Percentiles rank a stretch among this genome's conserved stretches.
Evolutionary conservation across 2,329 filamentous ascomycete genomes (phyloP).

Genomic region (Epichloe aotearoae): DNA sequence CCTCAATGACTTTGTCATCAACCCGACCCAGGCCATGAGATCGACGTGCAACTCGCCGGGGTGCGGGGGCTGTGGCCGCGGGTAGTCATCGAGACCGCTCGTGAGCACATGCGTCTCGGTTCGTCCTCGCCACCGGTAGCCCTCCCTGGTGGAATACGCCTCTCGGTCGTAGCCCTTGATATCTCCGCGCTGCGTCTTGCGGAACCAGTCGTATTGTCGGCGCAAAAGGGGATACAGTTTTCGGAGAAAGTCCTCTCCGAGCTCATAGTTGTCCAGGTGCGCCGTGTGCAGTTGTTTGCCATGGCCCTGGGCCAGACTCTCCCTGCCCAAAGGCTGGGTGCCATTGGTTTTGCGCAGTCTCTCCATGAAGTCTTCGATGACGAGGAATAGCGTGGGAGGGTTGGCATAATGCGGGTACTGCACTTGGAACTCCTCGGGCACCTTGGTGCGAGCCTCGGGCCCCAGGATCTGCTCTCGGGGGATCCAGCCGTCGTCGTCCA

Average conservation of each 20-base stretch:
- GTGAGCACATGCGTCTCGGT: constrained; percentile 79
- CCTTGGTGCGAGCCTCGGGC: constrained; percentile 82
- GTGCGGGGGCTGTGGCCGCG: constrained; percentile 82
- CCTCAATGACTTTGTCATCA: constrained; percentile 79
- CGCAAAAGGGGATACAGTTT: constrained; percentile 77
- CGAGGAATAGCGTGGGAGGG: constrained; percentile 85
- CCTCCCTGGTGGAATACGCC: constrained; percentile 80
- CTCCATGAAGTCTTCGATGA: constrained; percentile 72
- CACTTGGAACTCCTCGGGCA: constrained; percentile 81
- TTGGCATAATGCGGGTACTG: constrained; percentile 98
- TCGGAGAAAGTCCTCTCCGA: constrained; percentile 58
- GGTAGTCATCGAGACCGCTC: constrained; percentile 92
- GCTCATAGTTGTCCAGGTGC: constrained; percentile 53
- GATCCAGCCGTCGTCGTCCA: constrained; percentile 97
- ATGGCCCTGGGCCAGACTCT: constrained; percentile 29
- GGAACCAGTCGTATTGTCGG: constrained; percentile 90
- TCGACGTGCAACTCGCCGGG: constrained; percentile 93
- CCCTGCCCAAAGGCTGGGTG: constrained; percentile 26
- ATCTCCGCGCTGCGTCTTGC: constrained; percentile 78
- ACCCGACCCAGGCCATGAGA: constrained; percentile 91
- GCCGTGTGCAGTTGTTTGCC: constrained; percentile 39
- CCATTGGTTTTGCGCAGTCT: constrained; percentile 51
- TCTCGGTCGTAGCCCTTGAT: constrained; percentile 84
- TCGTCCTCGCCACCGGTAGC: constrained; percentile 87
- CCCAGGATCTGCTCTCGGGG: constrained; percentile 92